Percentiles rank a stretch among this genome's conserved stretches.
Conservation (phyloP, 371 early-diverging fungal species). For the Mucor sp. region DNA sequence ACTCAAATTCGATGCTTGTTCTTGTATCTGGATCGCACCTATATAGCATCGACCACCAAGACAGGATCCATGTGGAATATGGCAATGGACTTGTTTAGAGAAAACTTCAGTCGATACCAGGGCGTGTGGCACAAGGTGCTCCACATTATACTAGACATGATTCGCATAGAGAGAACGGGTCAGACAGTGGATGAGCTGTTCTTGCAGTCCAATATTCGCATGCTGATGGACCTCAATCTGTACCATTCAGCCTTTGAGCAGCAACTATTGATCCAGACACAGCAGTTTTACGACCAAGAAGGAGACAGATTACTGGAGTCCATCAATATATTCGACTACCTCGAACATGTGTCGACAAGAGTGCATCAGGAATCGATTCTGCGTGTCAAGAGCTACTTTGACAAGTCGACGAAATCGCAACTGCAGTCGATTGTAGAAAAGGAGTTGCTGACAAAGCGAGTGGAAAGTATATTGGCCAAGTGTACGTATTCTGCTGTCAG, state of each 20-base stretch:
- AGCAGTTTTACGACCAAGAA: slow-evolving; percentile 72
- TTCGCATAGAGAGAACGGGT: slow-evolving; percentile 55
- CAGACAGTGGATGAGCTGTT: slow-evolving; percentile 24
- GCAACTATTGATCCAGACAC: slow-evolving; percentile 63
- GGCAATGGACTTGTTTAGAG: slow-evolving; percentile 76
- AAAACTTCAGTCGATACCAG: slow-evolving; percentile 50
- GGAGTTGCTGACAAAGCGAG: slow-evolving; percentile 69
- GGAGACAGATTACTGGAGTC: slow-evolving; percentile 56
- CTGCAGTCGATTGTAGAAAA: slow-evolving; percentile 68
- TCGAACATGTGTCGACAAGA: slow-evolving; percentile 69
- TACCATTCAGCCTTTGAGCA: slow-evolving; percentile 76
- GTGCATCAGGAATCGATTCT: slow-evolving; percentile 70
- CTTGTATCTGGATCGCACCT: slow-evolving; percentile 90
- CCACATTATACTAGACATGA: slow-evolving; percentile 53
- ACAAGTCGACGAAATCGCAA: slow-evolving; percentile 72
- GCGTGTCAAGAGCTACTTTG: slow-evolving; percentile 69
- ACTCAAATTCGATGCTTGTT: slow-evolving; percentile 83
- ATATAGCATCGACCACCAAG: slow-evolving; percentile 70
- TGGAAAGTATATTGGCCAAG: slow-evolving; percentile 64
- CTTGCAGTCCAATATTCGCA: slow-evolving; percentile 67
- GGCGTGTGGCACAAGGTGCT: slow-evolving; percentile 58
- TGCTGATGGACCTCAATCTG: slow-evolving; percentile 80
- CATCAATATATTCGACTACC: slow-evolving; percentile 66
- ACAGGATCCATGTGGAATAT: slow-evolving; percentile 84
- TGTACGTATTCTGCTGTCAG: slow-evolving; percentile 32